Evolutionary conservation across 169 alveolate species (phyloP), one percentile per base, ranked within the genome.

Genomic region (Plasmodium gonderi): DNA sequence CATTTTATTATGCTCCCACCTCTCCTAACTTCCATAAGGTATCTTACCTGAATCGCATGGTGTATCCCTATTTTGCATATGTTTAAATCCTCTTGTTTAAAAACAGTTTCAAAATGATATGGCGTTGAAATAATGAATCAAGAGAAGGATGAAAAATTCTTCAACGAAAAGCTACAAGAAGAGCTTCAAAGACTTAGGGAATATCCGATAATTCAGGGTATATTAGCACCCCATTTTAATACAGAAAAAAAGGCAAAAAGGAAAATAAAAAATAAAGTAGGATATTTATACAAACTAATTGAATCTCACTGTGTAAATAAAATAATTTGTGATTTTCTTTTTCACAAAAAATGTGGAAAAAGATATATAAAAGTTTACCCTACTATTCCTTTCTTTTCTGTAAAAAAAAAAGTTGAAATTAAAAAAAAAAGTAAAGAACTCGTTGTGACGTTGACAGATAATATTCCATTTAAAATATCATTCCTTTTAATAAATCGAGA

Each of bases 251-350:
- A 31, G 60, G 38, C 33, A 69, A 72, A 31, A 26, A 76, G 54
- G 44, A 40, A 31, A 26, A 79, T 49, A 79, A 79, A 47, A 23
- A 82, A 3, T 54, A 82, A 82, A 33, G 36, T 42, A 26, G 91
- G 91, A 47, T 49, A n/a, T 83, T 42, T 83, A 72, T 72, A 45
- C 17, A 69, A 42, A 14, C 60, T 69, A 83, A 83, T 83, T 26
- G 92, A 83, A 83, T 83, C 68, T 12, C 54, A 83, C 36, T 83
- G 64, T 72, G 11, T 83, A 83, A 76, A 76, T 33, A 83, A 83
- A 69, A 36, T 83, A 42, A 14, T 83, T 3, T 68, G 40, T 72
- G 77, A 83, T 47, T 6, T 72, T 2, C 33, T 68, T 42, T 23
- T 33, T 47, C 42, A 72, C 12, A 49, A 51, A 51, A 83, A 42